A percentile compares a stretch with the other conserved stretches of the same genome.
Conservation (phyloP, 2,329 filamentous ascomycete genomes). For the Neonectria ditissima region DNA sequence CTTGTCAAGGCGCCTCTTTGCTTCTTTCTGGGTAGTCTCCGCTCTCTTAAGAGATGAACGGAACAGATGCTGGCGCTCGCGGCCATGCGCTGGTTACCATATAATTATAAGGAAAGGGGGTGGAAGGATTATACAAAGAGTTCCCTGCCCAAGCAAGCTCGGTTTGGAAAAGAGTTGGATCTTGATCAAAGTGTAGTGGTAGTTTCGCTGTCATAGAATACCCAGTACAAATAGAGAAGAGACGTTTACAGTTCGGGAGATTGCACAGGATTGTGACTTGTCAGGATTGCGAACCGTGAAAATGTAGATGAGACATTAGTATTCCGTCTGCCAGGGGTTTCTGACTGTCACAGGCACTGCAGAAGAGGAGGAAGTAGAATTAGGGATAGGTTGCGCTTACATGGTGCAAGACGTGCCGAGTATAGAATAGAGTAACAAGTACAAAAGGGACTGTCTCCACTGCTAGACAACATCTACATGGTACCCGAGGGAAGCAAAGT, state of each 20-base stretch:
- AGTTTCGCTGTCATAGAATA: conserved; percentile 13
- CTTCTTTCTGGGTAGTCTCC: neutral
- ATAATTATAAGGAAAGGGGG: neutral
- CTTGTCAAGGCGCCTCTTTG: conserved; percentile 1
- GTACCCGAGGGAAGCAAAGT: neutral
- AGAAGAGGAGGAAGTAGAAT: neutral
- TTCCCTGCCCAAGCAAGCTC: neutral
- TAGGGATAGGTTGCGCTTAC: neutral
- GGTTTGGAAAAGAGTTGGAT: neutral
- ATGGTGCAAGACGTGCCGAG: neutral
- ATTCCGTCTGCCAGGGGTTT: neutral
- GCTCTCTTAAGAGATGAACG: neutral
- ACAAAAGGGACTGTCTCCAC: neutral
- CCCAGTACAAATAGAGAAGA: conserved; percentile 23
- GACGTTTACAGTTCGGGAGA: neutral
- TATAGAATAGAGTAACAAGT: neutral
- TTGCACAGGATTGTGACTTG: neutral
- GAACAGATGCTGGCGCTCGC: conserved; percentile 8
- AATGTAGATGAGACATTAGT: neutral
- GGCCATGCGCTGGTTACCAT: neutral
- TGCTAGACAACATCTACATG: neutral
- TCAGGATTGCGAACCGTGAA: neutral
- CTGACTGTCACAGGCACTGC: neutral
- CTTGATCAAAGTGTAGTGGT: neutral
- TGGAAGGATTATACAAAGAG: neutral